Evolutionary conservation across 2,329 filamentous ascomycete species (phyloP).

Genomic region (Fusarium sp.): DNA sequence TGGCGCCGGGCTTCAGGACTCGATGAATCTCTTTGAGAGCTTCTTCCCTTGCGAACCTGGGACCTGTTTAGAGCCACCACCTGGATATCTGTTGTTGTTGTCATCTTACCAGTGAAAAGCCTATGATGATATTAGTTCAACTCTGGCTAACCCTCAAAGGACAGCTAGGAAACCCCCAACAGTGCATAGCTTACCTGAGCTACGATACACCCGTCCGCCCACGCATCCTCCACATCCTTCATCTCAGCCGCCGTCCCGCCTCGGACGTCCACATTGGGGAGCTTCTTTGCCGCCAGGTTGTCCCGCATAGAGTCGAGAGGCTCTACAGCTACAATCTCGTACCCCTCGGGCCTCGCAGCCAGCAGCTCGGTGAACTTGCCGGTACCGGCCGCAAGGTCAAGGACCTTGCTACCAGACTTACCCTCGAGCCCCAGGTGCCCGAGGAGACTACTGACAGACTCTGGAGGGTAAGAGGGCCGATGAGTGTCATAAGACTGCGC

Average conservation of each 20-base stretch:
- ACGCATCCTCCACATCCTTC: constrained; percentile 61
- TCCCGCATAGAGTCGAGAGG: constrained; percentile 73
- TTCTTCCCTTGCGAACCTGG: constrained; percentile 74
- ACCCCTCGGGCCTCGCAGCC: constrained; percentile 67
- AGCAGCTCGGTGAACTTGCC: constrained; percentile 77
- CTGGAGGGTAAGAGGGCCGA: constrained; percentile 72
- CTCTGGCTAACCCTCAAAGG: background rate
- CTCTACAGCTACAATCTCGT: constrained; percentile 70
- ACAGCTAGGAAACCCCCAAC: constrained; percentile 15
- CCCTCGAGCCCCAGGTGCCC: constrained; percentile 62
- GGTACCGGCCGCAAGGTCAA: constrained; percentile 76
- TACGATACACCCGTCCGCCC: constrained; percentile 72
- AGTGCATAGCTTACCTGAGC: constrained; percentile 67
- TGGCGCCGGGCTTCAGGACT: constrained; percentile 68
- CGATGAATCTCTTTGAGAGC: constrained; percentile 74
- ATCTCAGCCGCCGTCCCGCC: constrained; percentile 70
- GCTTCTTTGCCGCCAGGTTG: constrained; percentile 66
- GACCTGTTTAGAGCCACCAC: background rate
- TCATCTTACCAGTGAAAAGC: constrained; percentile 68
- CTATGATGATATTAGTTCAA: constrained; percentile 40
- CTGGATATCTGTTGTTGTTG: background rate
- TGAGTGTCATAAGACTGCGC: constrained; percentile 73
- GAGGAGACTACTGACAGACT: constrained; percentile 69
- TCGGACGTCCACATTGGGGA: constrained; percentile 64
- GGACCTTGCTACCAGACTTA: constrained; percentile 57